Conservation (phyloP, 2,329 filamentous ascomycete species). For the Monilinia vaccinii-corymbosi region DNA sequence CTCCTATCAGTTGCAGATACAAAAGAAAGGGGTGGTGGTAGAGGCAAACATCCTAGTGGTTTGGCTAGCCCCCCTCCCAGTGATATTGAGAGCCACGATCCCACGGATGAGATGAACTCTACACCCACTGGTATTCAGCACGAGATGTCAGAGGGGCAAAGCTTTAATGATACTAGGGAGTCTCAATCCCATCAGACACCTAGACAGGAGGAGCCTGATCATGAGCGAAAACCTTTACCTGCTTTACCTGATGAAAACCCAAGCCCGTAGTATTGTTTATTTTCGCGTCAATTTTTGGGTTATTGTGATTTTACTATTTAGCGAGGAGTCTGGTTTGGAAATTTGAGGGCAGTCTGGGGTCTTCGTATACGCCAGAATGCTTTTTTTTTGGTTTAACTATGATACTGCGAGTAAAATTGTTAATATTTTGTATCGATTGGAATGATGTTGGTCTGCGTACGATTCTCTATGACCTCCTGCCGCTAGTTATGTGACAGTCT, state of each 20-base stretch:
- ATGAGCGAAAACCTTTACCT: not conserved
- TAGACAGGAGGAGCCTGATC: not conserved
- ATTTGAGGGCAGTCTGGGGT: not conserved
- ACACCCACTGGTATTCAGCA: not conserved
- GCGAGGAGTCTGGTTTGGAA: not conserved
- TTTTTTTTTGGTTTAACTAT: not conserved
- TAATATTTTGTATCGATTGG: not conserved
- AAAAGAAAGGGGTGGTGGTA: not conserved
- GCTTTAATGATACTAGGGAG: not conserved
- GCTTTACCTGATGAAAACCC: not conserved
- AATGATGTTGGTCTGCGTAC: not conserved
- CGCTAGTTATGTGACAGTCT: not conserved
- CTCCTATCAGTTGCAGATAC: not conserved
- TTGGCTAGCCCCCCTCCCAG: not conserved
- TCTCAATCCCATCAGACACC: not conserved
- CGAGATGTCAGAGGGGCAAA: not conserved
- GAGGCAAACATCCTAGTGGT: not conserved
- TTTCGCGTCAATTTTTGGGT: not conserved
- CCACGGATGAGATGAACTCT: slow-evolving; percentile 1
- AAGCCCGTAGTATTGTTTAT: not conserved
- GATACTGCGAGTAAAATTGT: not conserved
- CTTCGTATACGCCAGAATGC: not conserved
- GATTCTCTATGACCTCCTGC: not conserved
- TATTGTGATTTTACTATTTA: not conserved
- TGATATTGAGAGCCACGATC: not conserved